Base-by-base conservation (phyloP, 1,284 basidiomycete species). In the Moniliella sp. region DNA sequence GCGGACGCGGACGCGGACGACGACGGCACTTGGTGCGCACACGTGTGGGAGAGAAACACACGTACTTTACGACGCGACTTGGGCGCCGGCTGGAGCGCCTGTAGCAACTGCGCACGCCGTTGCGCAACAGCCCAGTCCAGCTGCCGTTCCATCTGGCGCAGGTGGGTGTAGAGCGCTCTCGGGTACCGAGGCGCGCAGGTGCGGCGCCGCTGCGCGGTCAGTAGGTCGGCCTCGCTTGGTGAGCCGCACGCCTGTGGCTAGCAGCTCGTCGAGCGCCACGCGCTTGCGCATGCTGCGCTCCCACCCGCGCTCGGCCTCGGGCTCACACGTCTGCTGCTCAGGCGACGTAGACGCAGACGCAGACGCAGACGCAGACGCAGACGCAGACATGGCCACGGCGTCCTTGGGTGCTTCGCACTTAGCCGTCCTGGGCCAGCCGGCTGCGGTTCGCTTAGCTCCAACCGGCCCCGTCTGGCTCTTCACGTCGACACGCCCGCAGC, bases 61-160 rank as follows among this genome's bases (percentile, higher is more conserved):
- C 7, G 21, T 23, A n/a, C 7, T 23, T n/a, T 23, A n/a, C 21
- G 7, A 23, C 21, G 7, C 21, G n/a, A 7, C 26, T 3, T 30
- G 18, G 5, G 9, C 10, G 23, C 28, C 62, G 71, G 37, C 48
- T 23, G 7, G 75, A 19, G 11, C 16, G 19, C 19, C 15, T 59
- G 55, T 26, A 46, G 46, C 5, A 59, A 73, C 56, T 94, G 86
- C 8, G 78, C 77, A 43, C 72, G 74, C 61, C 91, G 91, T 43
- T 86, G 68, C 46, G 74, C 74, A 63, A 91, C 75, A 4, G 81
- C 88, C 88, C 88, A 94, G 62, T 94, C 86, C 7, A 94, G 67
- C 58, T 77, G 79, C 40, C 78, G 71, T 62, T 93, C 86, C 69
- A 82, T 78, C 39, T 78, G 75, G 28, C 86, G 65, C 18, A 94